Base-by-base conservation (phyloP, 257 asterid species). In the Eustoma russellianum region DNA sequence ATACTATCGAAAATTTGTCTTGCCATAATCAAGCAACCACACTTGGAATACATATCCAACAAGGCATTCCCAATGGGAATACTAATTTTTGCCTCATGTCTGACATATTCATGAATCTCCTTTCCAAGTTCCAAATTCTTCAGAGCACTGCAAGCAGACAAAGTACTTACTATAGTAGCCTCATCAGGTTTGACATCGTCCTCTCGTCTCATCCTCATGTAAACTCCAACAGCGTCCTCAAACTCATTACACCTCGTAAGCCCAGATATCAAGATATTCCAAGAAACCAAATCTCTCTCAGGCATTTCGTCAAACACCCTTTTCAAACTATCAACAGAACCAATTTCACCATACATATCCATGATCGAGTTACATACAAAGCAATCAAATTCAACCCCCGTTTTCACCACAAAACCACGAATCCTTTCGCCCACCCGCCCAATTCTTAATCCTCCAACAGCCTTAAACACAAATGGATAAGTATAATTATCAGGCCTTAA, bases 1-100 rank as follows among this genome's bases (percentile, higher is more conserved):
- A 85, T 69, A 28, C 61, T 51, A 44, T 83, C 80, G 56, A 89
- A 89, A 59, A 89, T 70, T 52, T 61, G 59, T 72, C 88, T 65
- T 4, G 97, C 97, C 38, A 57, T 49, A 48, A 65, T 77, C 57
- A 81, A 73, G 61, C 73, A 75, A n/a, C 95, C 93, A 50, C 95
- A 83, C 66, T 83, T 89, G n/a, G 80, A 87, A 73, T 83, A 86
- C 97, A 89, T 89, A 70, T 86, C 86, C 73, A 89, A 57, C 64
- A 86, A 53, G 15, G 97, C 81, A 60, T 86, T 86, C 63, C 81
- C 77, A 44, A 89, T 86, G 49, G 62, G 76, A 55, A 66, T 49
- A 12, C 92, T 85, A 65, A 73, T 68, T 14, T 79, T 79, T 46
- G 86, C 64, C 43, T 65, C 73, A 13, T 59, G 67, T 41, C 55